phyloP scores from a whole-genome alignment of 441 rosid species.

The Erodium trifolium region DNA sequence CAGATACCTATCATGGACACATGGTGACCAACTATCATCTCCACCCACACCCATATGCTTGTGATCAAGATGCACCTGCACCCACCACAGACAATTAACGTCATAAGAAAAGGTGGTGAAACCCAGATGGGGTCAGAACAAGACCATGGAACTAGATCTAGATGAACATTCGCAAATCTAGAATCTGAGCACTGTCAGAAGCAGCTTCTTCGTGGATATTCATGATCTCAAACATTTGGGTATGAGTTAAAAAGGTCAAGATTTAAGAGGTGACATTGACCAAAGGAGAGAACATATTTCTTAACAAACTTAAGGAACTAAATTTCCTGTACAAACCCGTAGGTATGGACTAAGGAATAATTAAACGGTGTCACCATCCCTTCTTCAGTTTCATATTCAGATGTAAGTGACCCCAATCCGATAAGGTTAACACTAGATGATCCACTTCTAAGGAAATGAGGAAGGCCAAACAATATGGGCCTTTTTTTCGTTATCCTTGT shows the following conservation, averaged over 20 bases:
- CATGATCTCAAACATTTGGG: not conserved
- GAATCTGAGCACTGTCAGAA: not conserved
- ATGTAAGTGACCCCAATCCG: not conserved
- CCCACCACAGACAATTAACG: too few species aligned
- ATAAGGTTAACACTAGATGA: not conserved
- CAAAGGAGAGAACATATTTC: too few species aligned
- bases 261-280: not conserved
- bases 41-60: constrained; percentile 95
- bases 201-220: not conserved
- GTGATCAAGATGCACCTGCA: constrained; percentile 93
- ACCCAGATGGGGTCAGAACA: too few species aligned
- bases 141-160: too few species aligned
- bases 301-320: too few species aligned
- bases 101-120: too few species aligned
- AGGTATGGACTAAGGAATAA: not conserved
- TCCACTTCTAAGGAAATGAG: not conserved
- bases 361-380: not conserved
- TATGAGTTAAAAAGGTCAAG: not conserved
- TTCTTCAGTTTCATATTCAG: not conserved
- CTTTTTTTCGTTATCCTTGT: not conserved
- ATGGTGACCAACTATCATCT: constrained; percentile 93
- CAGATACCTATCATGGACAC: constrained; percentile 65
- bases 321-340: too few species aligned
- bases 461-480: not conserved
- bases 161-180: not conserved